These are phyloP conservation scores for Oryza coarctata DNA, from an alignment of 176 grass and related monocot species.

Conservation along the genomic window DNA sequence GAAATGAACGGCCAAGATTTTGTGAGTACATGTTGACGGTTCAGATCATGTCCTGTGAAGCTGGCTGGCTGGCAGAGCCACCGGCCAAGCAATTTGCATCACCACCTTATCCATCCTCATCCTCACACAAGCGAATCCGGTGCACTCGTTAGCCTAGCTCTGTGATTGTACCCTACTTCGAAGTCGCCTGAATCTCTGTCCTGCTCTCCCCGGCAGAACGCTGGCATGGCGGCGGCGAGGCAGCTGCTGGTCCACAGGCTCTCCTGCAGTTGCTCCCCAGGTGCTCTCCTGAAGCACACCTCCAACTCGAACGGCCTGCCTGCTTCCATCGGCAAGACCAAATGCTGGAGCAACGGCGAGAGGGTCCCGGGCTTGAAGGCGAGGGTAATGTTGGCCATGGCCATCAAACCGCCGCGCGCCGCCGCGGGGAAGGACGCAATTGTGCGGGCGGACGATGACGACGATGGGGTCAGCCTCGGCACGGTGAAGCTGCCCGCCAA, in stretches of 20 bases:
- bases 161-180: neutral
- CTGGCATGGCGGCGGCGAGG: slow-evolving; percentile 35
- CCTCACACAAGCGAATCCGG: neutral
- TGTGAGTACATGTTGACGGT: neutral
- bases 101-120: slow-evolving; percentile 35
- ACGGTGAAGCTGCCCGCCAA: slow-evolving; percentile 89
- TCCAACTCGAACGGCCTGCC: neutral
- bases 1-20: neutral
- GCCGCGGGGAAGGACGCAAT: slow-evolving; percentile 42
- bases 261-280: slow-evolving; percentile 33
- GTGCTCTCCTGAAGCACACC: neutral
- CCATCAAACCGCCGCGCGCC: slow-evolving; percentile 30
- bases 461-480: slow-evolving; percentile 71
- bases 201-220: neutral
- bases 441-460: slow-evolving; percentile 33
- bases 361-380: neutral
- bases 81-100: neutral
- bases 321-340: neutral
- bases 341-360: slow-evolving; percentile 22
- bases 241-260: slow-evolving; percentile 44
- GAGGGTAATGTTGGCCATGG: neutral
- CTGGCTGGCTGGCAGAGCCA: neutral
- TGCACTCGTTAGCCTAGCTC: neutral
- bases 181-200: neutral
- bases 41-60: neutral